Percentiles rank a stretch among this genome's conserved stretches.
Evolutionary conservation across 1,139 yeast genomes (phyloP).

Genomic region (Suzukiozyma palmioleophila): DNA sequence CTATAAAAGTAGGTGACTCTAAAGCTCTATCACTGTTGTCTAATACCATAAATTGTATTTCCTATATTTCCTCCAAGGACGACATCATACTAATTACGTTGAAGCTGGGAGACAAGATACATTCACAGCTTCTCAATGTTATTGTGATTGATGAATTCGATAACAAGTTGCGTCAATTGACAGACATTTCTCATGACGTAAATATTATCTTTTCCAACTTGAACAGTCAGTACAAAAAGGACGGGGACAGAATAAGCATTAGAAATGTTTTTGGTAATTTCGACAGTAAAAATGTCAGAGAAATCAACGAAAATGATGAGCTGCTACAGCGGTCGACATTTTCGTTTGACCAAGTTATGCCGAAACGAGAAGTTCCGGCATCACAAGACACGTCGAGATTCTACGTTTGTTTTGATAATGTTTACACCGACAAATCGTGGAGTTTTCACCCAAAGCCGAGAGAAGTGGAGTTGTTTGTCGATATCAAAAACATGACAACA

Average conservation of each 20-base stretch:
- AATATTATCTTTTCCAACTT: slow-evolving; percentile 36
- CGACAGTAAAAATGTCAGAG: slow-evolving; percentile 7
- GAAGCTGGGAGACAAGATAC: slow-evolving; percentile 24
- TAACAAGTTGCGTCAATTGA: slow-evolving; percentile 29
- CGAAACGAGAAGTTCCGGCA: background rate
- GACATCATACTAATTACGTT: slow-evolving; percentile 35
- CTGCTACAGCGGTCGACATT: background rate
- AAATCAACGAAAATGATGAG: slow-evolving; percentile 16
- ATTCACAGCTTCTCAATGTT: slow-evolving; percentile 34
- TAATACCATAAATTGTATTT: slow-evolving; percentile 25
- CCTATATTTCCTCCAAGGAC: slow-evolving; percentile 33
- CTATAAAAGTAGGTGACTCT: slow-evolving; percentile 1
- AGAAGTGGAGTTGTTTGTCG: slow-evolving; percentile 33
- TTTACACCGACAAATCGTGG: slow-evolving; percentile 42
- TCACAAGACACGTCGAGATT: slow-evolving; percentile 25
- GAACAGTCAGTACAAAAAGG: slow-evolving; percentile 20
- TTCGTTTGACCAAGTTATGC: background rate
- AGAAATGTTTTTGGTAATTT: slow-evolving; percentile 7
- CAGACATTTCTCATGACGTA: slow-evolving; percentile 25
- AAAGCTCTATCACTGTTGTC: background rate
- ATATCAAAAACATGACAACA: slow-evolving; percentile 30
- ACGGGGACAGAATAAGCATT: slow-evolving; percentile 8
- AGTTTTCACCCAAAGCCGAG: slow-evolving; percentile 29
- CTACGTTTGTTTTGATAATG: slow-evolving; percentile 41
- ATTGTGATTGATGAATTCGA: slow-evolving; percentile 35